Percentiles rank a stretch among this genome's conserved stretches.
phyloP scores from a whole-genome alignment of 1,139 yeast species.

The Arxiozyma slooffiae region DNA sequence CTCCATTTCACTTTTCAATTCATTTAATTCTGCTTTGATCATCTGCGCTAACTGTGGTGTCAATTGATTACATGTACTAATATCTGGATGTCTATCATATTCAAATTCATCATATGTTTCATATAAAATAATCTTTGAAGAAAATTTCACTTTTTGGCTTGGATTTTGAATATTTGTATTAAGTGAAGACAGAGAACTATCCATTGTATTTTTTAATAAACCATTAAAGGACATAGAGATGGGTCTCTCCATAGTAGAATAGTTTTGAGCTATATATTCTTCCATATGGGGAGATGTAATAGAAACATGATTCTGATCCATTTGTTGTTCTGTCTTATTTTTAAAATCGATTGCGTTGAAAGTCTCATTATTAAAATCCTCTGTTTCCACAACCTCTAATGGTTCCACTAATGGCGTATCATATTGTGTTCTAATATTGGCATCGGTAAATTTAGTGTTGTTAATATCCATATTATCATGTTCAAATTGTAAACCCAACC shows the following conservation, averaged over 20 bases:
- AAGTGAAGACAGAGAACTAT: background rate
- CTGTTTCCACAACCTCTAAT: constrained; percentile 6
- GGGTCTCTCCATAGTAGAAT: constrained; percentile 35
- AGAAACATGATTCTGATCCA: background rate
- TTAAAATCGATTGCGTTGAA: constrained; percentile 13
- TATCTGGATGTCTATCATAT: constrained; percentile 88
- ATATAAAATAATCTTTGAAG: constrained; percentile 73
- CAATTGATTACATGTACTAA: constrained; percentile 85
- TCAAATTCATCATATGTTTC: constrained; percentile 80
- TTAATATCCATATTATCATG: background rate
- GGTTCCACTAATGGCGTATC: background rate
- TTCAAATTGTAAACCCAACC: background rate
- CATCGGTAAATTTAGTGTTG: background rate
- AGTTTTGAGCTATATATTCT: constrained; percentile 14
- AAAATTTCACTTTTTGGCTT: constrained; percentile 49
- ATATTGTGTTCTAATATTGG: background rate
- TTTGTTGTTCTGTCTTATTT: constrained; percentile 4
- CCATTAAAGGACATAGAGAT: constrained; percentile 63
- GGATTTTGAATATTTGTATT: background rate
- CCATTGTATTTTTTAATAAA: constrained; percentile 39
- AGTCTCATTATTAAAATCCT: constrained; percentile 24
- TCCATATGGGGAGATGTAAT: constrained; percentile 7
- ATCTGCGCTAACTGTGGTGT: constrained; percentile 83
- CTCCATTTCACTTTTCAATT: constrained; percentile 67
- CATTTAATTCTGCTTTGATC: constrained; percentile 78